Percentiles rank a stretch among this genome's conserved stretches.
phyloP scores from a whole-genome alignment of 345 rosid species.

The Gossypium bickii region DNA sequence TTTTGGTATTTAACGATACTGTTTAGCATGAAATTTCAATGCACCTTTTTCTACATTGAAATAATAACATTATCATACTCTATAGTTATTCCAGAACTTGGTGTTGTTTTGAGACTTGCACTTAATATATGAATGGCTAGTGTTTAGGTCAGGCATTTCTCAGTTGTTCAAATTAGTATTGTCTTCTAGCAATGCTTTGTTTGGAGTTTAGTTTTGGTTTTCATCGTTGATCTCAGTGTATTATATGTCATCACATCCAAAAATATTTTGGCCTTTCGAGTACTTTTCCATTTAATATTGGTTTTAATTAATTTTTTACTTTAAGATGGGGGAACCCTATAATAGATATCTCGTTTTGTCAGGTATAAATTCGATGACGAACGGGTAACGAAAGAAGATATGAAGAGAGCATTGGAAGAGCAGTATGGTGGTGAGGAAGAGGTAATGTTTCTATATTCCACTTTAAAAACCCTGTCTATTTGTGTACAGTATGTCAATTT shows the following conservation, averaged over 20 bases:
- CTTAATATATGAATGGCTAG: background rate
- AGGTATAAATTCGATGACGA: constrained; percentile 99
- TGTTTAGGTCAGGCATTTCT: background rate
- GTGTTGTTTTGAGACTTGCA: background rate
- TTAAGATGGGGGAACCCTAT: background rate
- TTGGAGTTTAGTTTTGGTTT: background rate
- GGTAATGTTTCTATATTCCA: constrained; percentile 37
- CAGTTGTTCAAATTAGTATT: background rate
- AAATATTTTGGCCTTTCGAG: background rate
- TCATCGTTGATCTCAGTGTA: background rate
- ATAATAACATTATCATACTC: background rate
- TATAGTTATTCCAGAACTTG: background rate
- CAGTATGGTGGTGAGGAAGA: constrained; percentile 99
- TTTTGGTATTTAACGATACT: background rate
- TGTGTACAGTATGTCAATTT: constrained; percentile 7
- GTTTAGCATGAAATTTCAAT: background rate
- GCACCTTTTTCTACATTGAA: background rate
- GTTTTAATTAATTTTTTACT: background rate
- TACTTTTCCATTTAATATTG: background rate
- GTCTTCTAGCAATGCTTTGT: background rate
- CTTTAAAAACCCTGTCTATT: background rate
- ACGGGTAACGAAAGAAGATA: constrained; percentile 92
- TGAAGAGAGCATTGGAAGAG: constrained; percentile 89
- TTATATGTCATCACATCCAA: background rate
- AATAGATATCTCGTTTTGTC: constrained; percentile 1